phyloP scores from a whole-genome alignment of 768 basidiomycete species.

The Lentinula lateritia region DNA sequence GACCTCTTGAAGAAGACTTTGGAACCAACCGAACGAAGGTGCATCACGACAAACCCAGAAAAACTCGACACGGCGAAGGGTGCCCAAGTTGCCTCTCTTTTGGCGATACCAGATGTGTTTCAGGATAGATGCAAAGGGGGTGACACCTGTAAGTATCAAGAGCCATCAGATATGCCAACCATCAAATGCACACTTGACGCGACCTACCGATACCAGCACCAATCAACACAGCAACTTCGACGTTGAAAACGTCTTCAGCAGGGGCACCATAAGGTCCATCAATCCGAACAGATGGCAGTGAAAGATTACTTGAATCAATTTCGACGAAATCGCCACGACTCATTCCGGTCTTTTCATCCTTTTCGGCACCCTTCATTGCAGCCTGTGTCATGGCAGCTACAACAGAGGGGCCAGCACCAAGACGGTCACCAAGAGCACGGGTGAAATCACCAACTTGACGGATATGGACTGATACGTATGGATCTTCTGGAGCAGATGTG shows the following conservation, averaged over 20 bases:
- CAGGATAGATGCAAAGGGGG: constrained; percentile 91
- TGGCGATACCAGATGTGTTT: constrained; percentile 97
- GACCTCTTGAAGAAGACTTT: constrained; percentile 79
- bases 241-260: constrained; percentile 83
- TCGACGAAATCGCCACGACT: constrained; percentile 80
- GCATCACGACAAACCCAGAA: constrained; percentile 92
- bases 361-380: constrained; percentile 73
- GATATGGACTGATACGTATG: constrained; percentile 88
- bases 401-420: constrained; percentile 75
- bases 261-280: constrained; percentile 94
- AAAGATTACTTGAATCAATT: constrained; percentile 48
- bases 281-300: constrained; percentile 68
- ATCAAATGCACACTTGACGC: background rate
- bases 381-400: constrained; percentile 75
- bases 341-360: constrained; percentile 38
- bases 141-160: constrained; percentile 52
- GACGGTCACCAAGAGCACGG: constrained; percentile 73
- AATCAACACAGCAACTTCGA: constrained; percentile 85
- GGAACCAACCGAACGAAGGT: constrained; percentile 99
- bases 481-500: constrained; percentile 91
- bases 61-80: constrained; percentile 86
- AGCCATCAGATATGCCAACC: background rate
- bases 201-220: constrained; percentile 86
- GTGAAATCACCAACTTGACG: constrained; percentile 93
- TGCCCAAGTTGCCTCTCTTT: constrained; percentile 67